Conservation (phyloP, 1,284 basidiomycete species). For the Cutaneotrichosporon mucoides region DNA sequence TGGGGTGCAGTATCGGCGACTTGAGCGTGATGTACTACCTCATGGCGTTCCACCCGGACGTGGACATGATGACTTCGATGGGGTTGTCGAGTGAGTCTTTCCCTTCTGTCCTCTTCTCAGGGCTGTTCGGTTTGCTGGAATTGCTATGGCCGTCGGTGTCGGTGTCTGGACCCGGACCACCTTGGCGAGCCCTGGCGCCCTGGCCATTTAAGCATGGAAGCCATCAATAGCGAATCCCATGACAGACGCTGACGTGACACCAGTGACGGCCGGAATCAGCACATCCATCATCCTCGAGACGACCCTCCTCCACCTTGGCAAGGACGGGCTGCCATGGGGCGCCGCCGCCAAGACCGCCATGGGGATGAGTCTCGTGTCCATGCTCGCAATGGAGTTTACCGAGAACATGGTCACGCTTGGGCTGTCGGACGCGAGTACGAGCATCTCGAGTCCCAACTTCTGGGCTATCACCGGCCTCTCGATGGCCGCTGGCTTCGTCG, state of each 20-base stretch:
- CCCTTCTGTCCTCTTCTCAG: no score
- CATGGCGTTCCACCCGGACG: slow-evolving; percentile 6
- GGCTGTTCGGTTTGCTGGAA: no score
- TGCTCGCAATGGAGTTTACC: slow-evolving; percentile 11
- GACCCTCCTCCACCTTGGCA: neutral
- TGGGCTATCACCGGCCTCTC: slow-evolving; percentile 3
- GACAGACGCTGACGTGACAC: neutral
- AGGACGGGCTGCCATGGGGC: slow-evolving; percentile 1
- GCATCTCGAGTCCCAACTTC: slow-evolving; percentile 4
- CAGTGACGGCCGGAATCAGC: slow-evolving; percentile 7
- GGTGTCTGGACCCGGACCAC: no score
- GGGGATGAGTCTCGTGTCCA: slow-evolving; percentile 5
- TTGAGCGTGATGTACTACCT: slow-evolving; percentile 6
- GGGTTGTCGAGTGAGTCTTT: slow-evolving; percentile 4
- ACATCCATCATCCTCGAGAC: slow-evolving; percentile 10
- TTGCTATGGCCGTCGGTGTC: no score
- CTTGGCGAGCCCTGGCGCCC: no score
- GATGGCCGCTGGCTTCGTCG: slow-evolving; percentile 6
- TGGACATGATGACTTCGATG: slow-evolving; percentile 6
- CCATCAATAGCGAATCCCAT: no score
- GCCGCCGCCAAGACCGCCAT: slow-evolving; percentile 2
- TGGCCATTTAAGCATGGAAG: no score
- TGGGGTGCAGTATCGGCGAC: slow-evolving; percentile 8
- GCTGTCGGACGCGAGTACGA: neutral
- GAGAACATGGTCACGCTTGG: slow-evolving; percentile 6